Evolutionary conservation across 2,329 filamentous ascomycete species (phyloP), one percentile per base, ranked within the genome.

Genomic region (Fusarium sp.): DNA sequence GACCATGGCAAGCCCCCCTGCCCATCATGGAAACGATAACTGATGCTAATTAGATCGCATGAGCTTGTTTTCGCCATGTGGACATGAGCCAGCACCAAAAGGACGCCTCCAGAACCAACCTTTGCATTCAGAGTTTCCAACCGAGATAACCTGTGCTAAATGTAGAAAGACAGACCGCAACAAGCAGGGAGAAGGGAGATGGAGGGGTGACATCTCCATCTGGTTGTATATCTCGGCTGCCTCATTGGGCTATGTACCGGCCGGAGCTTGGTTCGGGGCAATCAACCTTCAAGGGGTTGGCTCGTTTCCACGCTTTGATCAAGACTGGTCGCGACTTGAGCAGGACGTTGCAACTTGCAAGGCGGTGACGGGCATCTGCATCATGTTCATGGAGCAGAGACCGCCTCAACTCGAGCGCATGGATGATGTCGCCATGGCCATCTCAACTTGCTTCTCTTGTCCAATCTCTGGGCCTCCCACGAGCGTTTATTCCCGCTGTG

Each of bases 401-500:
- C 53, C 60, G 69, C 72, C 66, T 73, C 69, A 67, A 67, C 38
- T 33, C 11, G 38, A 62, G 31, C 46, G 31, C 73, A 66, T 61
- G 61, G 66, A 71, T 65, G n/a, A 65, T 59, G 40, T 64, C 60
- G 66, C 66, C 75, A 68, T 70, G 70, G 71, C 51, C 57, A 62
- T 66, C 65, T 64, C 67, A 42, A 46, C 29, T 44, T 36, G 58
- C 33, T 22, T 16, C 60, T 56, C 42, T 46, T 77, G 44, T 68
- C 71, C 75, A 77, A 77, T 77, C 62, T 72, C 56, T 66, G 53
- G 60, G 60, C 46, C 57, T 61, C 24, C 51, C 46, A 33, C 17
- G 24, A 57, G 44, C 62, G 66, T 58, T 76, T 77, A 77, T 76
- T 77, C 75, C 74, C 75, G 66, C 62, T 46, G 65, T 36, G 31